Evolutionary conservation across 257 asterid species (phyloP).

Genomic region (Fraxinus pennsylvanica): DNA sequence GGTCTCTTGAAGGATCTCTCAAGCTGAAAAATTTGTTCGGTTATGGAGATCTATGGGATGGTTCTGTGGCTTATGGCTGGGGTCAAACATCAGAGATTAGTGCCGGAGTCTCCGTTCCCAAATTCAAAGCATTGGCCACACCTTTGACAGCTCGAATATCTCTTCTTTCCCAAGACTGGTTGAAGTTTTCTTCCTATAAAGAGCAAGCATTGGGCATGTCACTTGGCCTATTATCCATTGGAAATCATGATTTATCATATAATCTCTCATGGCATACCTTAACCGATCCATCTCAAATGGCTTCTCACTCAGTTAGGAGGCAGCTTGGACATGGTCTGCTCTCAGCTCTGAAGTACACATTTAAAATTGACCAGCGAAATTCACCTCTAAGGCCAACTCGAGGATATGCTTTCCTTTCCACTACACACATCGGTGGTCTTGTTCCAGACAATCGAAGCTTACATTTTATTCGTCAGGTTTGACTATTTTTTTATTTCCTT

Average conservation of each 20-base stretch:
- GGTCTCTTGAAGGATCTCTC: constrained; percentile 77
- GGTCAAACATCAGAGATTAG: constrained; percentile 77
- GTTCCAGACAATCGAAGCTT: constrained; percentile 78
- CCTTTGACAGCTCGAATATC: constrained; percentile 77
- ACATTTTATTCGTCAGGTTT: constrained; percentile 90
- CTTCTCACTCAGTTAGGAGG: constrained; percentile 87
- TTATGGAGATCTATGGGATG: constrained; percentile 95
- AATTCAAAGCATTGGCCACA: constrained; percentile 59
- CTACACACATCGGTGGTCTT: constrained; percentile 84
- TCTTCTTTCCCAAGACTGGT: constrained; percentile 93
- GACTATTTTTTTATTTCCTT: neutral
- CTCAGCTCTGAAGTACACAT: constrained; percentile 77
- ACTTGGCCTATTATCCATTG: constrained; percentile 63
- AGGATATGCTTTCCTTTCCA: constrained; percentile 83
- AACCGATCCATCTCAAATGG: constrained; percentile 86
- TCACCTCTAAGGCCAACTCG: constrained; percentile 83
- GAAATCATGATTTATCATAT: constrained; percentile 78
- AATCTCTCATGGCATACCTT: constrained; percentile 83
- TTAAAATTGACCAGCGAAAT: constrained; percentile 74
- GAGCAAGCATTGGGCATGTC: constrained; percentile 83
- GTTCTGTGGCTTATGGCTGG: constrained; percentile 87
- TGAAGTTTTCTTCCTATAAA: constrained; percentile 85
- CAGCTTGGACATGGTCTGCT: constrained; percentile 90
- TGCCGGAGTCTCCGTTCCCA: constrained; percentile 75
- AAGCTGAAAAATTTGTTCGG: constrained; percentile 85